Percentiles rank a stretch among this genome's conserved stretches.
Evolutionary conservation across 2,329 filamentous ascomycete species (phyloP).

Genomic region (Penicillium expansum): DNA sequence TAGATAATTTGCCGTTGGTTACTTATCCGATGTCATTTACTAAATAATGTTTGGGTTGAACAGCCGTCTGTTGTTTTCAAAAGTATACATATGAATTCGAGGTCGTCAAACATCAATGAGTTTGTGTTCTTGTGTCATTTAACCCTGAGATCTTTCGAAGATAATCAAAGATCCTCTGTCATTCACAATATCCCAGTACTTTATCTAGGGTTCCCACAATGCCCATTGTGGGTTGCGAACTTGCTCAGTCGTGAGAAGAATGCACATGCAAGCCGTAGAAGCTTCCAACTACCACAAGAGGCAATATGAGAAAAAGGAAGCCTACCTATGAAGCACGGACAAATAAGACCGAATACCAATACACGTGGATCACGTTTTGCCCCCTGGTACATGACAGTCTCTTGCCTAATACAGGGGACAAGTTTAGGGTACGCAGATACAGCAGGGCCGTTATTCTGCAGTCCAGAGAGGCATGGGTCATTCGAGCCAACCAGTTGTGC

Average conservation of each 20-base stretch:
- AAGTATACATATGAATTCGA: not conserved
- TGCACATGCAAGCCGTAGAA: conserved; percentile 6
- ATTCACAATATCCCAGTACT: not conserved
- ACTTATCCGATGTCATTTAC: not conserved
- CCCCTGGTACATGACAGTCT: conserved; percentile 9
- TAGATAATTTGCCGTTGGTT: not conserved
- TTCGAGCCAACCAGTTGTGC: conserved; percentile 16
- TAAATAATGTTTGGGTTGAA: conserved; percentile 4
- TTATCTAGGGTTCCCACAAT: not conserved
- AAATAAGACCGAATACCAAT: conserved; percentile 11
- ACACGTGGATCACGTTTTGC: conserved; percentile 21
- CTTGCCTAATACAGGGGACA: conserved; percentile 15
- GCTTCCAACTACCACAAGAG: conserved; percentile 8
- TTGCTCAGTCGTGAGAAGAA: conserved; percentile 1
- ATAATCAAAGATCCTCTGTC: not conserved
- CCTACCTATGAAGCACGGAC: not conserved
- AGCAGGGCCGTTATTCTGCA: conserved; percentile 12
- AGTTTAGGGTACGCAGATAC: conserved; percentile 12
- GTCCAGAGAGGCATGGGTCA: conserved; percentile 6
- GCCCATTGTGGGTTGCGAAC: conserved; percentile 1
- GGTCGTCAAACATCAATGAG: not conserved
- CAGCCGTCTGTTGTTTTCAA: not conserved
- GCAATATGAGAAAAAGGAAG: conserved; percentile 4
- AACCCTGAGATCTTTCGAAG: not conserved
- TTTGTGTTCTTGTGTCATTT: not conserved